These are phyloP conservation scores for Ascochyta pisi DNA, from an alignment of 2,329 filamentous ascomycete genomes.

Conservation along the genomic window DNA sequence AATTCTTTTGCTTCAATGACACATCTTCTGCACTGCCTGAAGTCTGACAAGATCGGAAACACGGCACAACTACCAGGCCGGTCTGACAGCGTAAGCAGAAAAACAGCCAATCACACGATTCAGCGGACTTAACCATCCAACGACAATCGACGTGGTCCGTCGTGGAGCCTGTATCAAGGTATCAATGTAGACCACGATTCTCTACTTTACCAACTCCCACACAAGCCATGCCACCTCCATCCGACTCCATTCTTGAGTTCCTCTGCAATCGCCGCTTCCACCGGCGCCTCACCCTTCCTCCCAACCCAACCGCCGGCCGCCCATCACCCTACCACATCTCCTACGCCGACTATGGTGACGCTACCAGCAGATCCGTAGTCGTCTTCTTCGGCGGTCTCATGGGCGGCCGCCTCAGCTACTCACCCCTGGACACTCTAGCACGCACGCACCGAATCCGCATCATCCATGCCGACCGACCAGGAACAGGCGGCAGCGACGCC, in stretches of 20 bases:
- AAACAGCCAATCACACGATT: too few relatives aligned
- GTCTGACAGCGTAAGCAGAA: too few relatives aligned
- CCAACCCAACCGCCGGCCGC: background rate
- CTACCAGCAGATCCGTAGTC: constrained; percentile 26
- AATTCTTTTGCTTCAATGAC: too few relatives aligned
- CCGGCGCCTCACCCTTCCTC: constrained; percentile 1
- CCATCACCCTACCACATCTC: background rate
- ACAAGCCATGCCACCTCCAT: too few relatives aligned
- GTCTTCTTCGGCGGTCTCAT: constrained; percentile 32
- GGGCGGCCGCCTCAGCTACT: constrained; percentile 24
- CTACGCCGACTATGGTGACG: constrained; percentile 29
- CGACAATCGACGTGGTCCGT: too few relatives aligned
- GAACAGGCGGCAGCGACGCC: constrained; percentile 27
- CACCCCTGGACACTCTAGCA: constrained; percentile 27
- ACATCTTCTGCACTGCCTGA: too few relatives aligned
- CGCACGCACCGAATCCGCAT: constrained; percentile 25
- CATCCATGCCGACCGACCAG: constrained; percentile 31
- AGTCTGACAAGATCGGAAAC: too few relatives aligned
- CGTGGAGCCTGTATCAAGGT: too few relatives aligned
- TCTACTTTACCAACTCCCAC: too few relatives aligned
- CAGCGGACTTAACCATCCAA: too few relatives aligned
- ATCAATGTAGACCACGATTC: too few relatives aligned
- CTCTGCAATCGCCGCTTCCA: constrained; percentile 22
- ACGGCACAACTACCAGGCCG: too few relatives aligned
- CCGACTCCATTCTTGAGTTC: background rate